A percentile compares a stretch with the other conserved stretches of the same genome.
These are phyloP conservation scores for Cadophora luteo-olivacea DNA, from an alignment of 2,329 filamentous ascomycete genomes.

Conservation along the genomic window DNA sequence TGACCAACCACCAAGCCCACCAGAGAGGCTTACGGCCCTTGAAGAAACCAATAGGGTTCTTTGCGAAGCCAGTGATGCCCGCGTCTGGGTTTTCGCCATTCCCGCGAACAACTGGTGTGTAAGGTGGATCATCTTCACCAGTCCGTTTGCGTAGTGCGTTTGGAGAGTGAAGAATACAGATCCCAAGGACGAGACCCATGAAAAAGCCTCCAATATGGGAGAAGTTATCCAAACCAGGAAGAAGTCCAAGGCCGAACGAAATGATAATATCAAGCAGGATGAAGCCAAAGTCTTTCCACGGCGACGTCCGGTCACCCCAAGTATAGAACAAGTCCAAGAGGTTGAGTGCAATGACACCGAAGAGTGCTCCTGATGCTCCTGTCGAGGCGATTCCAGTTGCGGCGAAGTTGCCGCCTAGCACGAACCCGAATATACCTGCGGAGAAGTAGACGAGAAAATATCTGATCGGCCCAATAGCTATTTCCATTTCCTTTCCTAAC, in stretches of 20 bases:
- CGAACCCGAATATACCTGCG: conserved; percentile 93
- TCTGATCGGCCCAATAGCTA: conserved; percentile 84
- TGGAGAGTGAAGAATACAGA: conserved; percentile 89
- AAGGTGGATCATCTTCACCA: conserved; percentile 71
- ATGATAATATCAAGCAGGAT: conserved; percentile 86
- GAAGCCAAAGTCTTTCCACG: conserved; percentile 85
- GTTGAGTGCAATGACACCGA: conserved; percentile 88
- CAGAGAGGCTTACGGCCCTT: conserved; percentile 90
- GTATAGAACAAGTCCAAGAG: conserved; percentile 92
- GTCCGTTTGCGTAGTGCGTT: conserved; percentile 78
- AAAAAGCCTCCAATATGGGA: conserved; percentile 95
- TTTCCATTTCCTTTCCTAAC: conserved; percentile 90
- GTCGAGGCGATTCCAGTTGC: conserved; percentile 81
- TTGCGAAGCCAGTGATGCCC: conserved; percentile 54
- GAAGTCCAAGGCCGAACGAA: conserved; percentile 87
- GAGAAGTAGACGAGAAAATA: conserved; percentile 91
- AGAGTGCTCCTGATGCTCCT: conserved; percentile 88
- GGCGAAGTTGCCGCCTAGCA: conserved; percentile 93
- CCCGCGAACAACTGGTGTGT: conserved; percentile 67
- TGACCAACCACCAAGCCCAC: conserved; percentile 97
- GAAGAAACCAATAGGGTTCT: conserved; percentile 79
- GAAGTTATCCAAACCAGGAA: conserved; percentile 96
- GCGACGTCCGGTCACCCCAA: conserved; percentile 80
- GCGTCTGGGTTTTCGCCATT: conserved; percentile 35
- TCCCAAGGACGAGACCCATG: conserved; percentile 86